These are phyloP conservation scores for Sphagnum fallax DNA, from an alignment of 228 moss, liverwort and hornwort genomes.

Conservation along the genomic window DNA sequence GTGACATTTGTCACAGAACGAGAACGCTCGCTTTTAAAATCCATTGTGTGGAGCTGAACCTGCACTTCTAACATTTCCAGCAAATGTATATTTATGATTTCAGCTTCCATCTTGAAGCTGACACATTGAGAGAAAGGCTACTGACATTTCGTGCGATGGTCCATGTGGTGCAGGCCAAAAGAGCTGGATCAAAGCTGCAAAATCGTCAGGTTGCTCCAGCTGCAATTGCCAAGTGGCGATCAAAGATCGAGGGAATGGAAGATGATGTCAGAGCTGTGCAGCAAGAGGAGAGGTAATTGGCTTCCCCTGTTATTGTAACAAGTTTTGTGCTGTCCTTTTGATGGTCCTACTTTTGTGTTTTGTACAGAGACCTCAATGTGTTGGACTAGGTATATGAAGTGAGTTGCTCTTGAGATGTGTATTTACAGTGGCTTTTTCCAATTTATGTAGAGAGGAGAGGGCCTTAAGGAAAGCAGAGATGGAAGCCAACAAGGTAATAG, in stretches of 20 bases:
- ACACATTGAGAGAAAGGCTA: too few species aligned
- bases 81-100: too few species aligned
- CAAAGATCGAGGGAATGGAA: constrained; percentile 89
- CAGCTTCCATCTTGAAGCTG: too few species aligned
- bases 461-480: constrained; percentile 93
- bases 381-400: not conserved
- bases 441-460: constrained; percentile 68
- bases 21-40: constrained; percentile 79
- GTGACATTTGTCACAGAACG: constrained; percentile 81
- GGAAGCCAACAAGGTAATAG: constrained; percentile 81
- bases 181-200: constrained; percentile 73
- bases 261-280: constrained; percentile 75
- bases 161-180: constrained; percentile 49
- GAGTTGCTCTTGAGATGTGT: too few species aligned
- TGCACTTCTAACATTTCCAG: not conserved
- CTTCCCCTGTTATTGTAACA: constrained; percentile 1
- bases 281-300: constrained; percentile 59
- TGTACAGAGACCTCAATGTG: not conserved
- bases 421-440: not conserved
- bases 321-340: not conserved
- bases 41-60: constrained; percentile 41
- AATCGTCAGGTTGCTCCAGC: constrained; percentile 59
- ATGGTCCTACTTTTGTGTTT: not conserved
- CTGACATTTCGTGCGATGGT: too few species aligned
- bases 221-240: constrained; percentile 65